These are phyloP conservation scores for Symmetrospora coprosmae DNA, from an alignment of 768 basidiomycete species.

Conservation along the genomic window DNA sequence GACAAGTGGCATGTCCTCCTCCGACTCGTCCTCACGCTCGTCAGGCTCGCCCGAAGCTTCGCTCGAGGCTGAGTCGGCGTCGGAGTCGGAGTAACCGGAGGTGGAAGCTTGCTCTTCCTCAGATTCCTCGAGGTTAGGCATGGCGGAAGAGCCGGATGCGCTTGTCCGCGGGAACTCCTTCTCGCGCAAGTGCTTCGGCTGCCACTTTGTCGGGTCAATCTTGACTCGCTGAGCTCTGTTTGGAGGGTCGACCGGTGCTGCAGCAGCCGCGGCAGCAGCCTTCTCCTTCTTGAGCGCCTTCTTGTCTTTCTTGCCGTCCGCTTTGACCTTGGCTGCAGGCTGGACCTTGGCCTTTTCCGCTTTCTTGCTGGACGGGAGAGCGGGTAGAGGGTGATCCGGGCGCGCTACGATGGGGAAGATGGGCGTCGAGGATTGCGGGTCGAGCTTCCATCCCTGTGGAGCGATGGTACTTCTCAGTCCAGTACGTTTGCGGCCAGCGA, in stretches of 20 bases:
- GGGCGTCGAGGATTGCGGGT: conserved; percentile 49
- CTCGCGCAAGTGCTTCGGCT: conserved; percentile 44
- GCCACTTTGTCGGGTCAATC: conserved; percentile 62
- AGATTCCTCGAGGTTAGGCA: too few species aligned
- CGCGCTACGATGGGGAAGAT: conserved; percentile 57
- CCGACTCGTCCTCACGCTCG: too few species aligned
- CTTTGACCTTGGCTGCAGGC: too few species aligned
- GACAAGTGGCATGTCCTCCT: too few species aligned
- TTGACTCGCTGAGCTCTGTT: conserved; percentile 49
- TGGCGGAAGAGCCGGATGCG: too few species aligned
- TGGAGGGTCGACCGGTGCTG: conserved; percentile 42
- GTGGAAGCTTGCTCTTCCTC: too few species aligned
- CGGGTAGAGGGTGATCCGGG: conserved; percentile 49
- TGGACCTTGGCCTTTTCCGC: conserved; percentile 25
- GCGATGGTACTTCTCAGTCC: conserved; percentile 5
- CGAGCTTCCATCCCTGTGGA: conserved; percentile 53
- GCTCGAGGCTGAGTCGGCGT: too few species aligned
- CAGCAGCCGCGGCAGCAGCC: not conserved
- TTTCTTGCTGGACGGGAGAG: conserved; percentile 22
- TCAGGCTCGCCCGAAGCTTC: too few species aligned
- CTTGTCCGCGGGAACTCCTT: too few species aligned
- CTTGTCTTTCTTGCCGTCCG: conserved; percentile 38
- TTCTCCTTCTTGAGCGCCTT: conserved; percentile 38
- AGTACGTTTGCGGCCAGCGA: not conserved
- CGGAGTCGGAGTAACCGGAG: too few species aligned